These are phyloP conservation scores for Cyberlindnera maritima DNA, from an alignment of 805 yeast species.

Conservation along the genomic window DNA sequence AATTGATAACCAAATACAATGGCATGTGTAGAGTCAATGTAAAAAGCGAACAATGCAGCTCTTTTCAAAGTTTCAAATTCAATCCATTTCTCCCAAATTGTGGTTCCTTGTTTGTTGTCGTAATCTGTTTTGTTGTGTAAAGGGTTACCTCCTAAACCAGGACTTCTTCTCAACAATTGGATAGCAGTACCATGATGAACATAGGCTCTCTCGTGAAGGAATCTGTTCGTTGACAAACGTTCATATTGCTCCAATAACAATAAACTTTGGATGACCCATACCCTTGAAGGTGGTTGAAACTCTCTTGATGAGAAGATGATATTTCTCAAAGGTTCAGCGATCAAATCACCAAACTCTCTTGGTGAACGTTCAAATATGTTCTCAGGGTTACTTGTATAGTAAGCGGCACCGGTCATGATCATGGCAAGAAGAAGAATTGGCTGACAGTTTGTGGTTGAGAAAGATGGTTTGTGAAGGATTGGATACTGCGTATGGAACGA, in stretches of 20 bases:
- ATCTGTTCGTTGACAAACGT: constrained; percentile 65
- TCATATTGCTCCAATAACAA: constrained; percentile 76
- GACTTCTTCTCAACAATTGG: constrained; percentile 72
- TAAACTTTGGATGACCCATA: constrained; percentile 76
- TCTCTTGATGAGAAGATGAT: constrained; percentile 66
- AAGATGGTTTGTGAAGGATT: constrained; percentile 48
- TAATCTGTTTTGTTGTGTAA: constrained; percentile 30
- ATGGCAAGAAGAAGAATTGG: constrained; percentile 52
- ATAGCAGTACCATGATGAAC: constrained; percentile 85
- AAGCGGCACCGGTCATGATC: constrained; percentile 36
- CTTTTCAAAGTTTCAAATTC: constrained; percentile 77
- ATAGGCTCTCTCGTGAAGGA: constrained; percentile 77
- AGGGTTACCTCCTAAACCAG: constrained; percentile 74
- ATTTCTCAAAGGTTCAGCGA: constrained; percentile 57
- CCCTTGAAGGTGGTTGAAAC: constrained; percentile 71
- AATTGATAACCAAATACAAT: constrained; percentile 74
- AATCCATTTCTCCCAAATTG: constrained; percentile 66
- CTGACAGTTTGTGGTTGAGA: constrained; percentile 48
- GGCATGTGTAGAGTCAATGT: constrained; percentile 76
- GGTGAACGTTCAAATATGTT: constrained; percentile 17
- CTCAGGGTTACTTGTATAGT: constrained; percentile 22
- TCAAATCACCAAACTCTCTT: constrained; percentile 32
- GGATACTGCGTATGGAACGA: constrained; percentile 43
- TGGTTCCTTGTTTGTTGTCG: constrained; percentile 28
- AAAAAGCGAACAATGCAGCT: constrained; percentile 77